phyloP scores from a whole-genome alignment of 2,329 filamentous ascomycete genomes.

The Ascochyta clinopodiicola region DNA sequence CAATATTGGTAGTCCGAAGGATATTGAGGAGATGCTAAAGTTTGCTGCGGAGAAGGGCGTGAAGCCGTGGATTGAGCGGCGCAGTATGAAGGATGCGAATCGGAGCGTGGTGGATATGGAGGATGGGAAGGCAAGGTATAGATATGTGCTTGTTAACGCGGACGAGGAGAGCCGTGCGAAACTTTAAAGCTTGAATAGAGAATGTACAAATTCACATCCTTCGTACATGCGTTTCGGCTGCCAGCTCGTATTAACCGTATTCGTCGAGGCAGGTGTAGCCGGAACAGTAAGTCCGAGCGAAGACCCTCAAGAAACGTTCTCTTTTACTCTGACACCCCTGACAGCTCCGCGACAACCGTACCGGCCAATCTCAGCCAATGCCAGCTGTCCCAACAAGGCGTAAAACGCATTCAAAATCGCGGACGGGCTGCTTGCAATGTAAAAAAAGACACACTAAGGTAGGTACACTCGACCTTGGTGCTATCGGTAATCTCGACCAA shows the following conservation, averaged over 20 bases:
- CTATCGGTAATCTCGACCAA: not conserved
- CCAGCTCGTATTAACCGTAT: not conserved
- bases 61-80: conserved; percentile 67
- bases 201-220: no score
- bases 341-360: not conserved
- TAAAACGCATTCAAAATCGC: conserved; percentile 43
- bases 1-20: conserved; percentile 60
- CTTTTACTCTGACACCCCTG: not conserved
- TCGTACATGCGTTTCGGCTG: not conserved
- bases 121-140: conserved; percentile 59
- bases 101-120: conserved; percentile 64
- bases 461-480: conserved; percentile 5
- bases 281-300: not conserved
- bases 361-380: conserved; percentile 4
- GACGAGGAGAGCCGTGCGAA: conserved; percentile 34
- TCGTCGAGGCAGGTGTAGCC: not conserved
- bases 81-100: conserved; percentile 63
- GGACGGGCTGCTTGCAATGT: conserved; percentile 42
- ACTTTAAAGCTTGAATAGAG: conserved; percentile 16
- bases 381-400: conserved; percentile 25
- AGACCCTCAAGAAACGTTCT: not conserved
- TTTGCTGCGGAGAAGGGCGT: conserved; percentile 66
- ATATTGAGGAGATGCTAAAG: conserved; percentile 68
- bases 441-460: conserved; percentile 45
- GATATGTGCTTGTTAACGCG: conserved; percentile 45